phyloP scores from a whole-genome alignment of 768 basidiomycete species.

The Leccinum pellstonianum region DNA sequence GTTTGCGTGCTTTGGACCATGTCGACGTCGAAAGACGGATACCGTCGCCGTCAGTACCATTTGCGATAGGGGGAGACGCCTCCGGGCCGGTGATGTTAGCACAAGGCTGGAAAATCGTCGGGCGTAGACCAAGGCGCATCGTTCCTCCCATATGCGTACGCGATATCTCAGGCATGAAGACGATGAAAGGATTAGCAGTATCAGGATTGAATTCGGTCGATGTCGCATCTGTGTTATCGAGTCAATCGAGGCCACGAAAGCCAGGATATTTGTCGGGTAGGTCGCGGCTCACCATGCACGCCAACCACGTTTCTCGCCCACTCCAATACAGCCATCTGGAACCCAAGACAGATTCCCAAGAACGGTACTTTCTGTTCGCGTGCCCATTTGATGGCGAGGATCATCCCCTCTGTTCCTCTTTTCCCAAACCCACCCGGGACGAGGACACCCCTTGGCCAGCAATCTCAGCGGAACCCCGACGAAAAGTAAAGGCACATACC shows the following conservation, averaged over 20 bases:
- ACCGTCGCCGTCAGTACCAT: conserved; percentile 13
- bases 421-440: conserved; percentile 95
- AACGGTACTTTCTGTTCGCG: conserved; percentile 94
- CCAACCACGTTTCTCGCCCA: conserved; percentile 86
- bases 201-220: conserved; percentile 77
- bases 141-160: conserved; percentile 98
- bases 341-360: conserved; percentile 95
- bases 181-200: conserved; percentile 68
- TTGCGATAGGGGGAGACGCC: conserved; percentile 8
- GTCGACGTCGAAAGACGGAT: conserved; percentile 44
- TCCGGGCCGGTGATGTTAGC: conserved; percentile 17
- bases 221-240: conserved; percentile 60
- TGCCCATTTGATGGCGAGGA: conserved; percentile 96
- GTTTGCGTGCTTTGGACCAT: conserved; percentile 69
- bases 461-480: conserved; percentile 12
- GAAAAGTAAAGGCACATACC: conserved; percentile 45
- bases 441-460: conserved; percentile 74
- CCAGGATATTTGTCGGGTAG: not conserved
- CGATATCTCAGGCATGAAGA: conserved; percentile 99
- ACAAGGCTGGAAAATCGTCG: conserved; percentile 78
- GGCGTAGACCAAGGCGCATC: conserved; percentile 99
- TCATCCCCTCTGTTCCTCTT: conserved; percentile 96
- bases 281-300: conserved; percentile 50
- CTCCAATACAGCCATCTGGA: conserved; percentile 95
- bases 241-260: conserved; percentile 10